These are phyloP conservation scores for Diaporthe capsici DNA, from an alignment of 2,329 filamentous ascomycete species.

Conservation along the genomic window DNA sequence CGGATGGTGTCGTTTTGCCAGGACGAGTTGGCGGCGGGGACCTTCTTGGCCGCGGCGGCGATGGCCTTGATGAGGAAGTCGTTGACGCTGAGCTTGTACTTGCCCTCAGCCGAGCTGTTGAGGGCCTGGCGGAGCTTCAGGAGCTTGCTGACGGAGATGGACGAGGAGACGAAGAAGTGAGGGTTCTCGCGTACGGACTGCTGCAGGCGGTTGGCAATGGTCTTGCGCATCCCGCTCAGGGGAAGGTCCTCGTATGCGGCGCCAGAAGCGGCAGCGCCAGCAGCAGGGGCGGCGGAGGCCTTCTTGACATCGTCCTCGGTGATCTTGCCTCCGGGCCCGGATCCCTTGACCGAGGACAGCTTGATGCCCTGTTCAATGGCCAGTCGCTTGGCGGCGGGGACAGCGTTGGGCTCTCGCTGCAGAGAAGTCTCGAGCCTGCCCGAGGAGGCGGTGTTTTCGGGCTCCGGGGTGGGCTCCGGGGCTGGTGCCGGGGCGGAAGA, in stretches of 20 bases:
- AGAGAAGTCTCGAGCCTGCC: slow-evolving; percentile 87
- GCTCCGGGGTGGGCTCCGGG: slow-evolving; percentile 66
- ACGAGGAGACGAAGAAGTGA: slow-evolving; percentile 96
- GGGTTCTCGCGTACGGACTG: slow-evolving; percentile 95
- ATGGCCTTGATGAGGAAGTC: slow-evolving; percentile 99
- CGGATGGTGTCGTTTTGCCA: slow-evolving; percentile 94
- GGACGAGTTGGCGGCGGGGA: slow-evolving; percentile 94
- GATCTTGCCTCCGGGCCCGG: slow-evolving; percentile 87
- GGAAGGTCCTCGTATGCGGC: slow-evolving; percentile 87
- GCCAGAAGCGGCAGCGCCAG: slow-evolving; percentile 64
- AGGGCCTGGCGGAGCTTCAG: slow-evolving; percentile 95
- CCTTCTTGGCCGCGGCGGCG: slow-evolving; percentile 89
- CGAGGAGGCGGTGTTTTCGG: slow-evolving; percentile 79
- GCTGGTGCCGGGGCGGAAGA: slow-evolving; percentile 66
- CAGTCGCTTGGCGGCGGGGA: slow-evolving; percentile 82
- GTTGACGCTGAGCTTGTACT: slow-evolving; percentile 99
- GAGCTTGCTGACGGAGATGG: slow-evolving; percentile 93
- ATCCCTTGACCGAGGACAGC: slow-evolving; percentile 85
- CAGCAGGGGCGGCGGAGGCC: slow-evolving; percentile 69
- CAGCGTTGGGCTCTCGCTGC: slow-evolving; percentile 83
- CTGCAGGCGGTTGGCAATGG: slow-evolving; percentile 90
- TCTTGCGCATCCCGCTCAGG: slow-evolving; percentile 95
- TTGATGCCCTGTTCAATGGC: slow-evolving; percentile 88
- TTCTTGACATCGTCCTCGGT: slow-evolving; percentile 96
- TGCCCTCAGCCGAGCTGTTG: slow-evolving; percentile 88